phyloP scores from a whole-genome alignment of 352 stramenopile species.

The Globisporangium polare region DNA sequence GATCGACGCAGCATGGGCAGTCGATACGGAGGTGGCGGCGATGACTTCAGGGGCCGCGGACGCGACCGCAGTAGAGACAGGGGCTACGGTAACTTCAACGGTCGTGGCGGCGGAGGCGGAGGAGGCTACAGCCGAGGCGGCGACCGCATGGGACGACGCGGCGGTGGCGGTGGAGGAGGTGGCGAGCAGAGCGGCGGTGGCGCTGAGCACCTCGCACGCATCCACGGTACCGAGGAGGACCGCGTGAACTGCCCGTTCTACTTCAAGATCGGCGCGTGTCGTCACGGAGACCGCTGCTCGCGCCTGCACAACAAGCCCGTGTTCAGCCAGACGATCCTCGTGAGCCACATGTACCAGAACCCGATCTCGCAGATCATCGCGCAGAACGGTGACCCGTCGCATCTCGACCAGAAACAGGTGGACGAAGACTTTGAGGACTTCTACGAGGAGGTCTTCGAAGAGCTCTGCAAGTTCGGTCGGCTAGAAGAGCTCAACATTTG shows the following conservation, averaged over 20 bases:
- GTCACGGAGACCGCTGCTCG: conserved; percentile 98
- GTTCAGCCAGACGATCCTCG: conserved; percentile 98
- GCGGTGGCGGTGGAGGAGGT: conserved; percentile 33
- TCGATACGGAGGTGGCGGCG: conserved; percentile 54
- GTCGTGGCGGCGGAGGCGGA: conserved; percentile 21
- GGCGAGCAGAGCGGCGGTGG: conserved; percentile 74
- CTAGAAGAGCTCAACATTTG: conserved; percentile 99
- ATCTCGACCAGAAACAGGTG: conserved; percentile 88
- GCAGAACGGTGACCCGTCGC: conserved; percentile 76
- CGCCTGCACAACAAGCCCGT: conserved; percentile 98
- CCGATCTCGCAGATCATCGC: conserved; percentile 87
- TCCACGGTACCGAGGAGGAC: conserved; percentile 97
- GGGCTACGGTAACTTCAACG: conserved; percentile 24
- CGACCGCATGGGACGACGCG: conserved; percentile 37
- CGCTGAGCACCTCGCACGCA: conserved; percentile 95
- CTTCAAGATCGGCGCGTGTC: conserved; percentile 99
- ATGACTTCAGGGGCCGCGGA: conserved; percentile 58
- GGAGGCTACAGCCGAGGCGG: conserved; percentile 41
- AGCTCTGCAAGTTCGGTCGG: conserved; percentile 98
- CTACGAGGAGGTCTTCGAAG: conserved; percentile 97
- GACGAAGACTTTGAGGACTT: conserved; percentile 97
- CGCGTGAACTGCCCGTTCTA: conserved; percentile 99
- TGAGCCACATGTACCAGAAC: conserved; percentile 99
- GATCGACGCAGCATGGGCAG: conserved; percentile 36
- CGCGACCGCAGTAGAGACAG: conserved; percentile 75